Conservation (phyloP, 2,329 filamentous ascomycete species). For the Fusarium bactridioides region DNA sequence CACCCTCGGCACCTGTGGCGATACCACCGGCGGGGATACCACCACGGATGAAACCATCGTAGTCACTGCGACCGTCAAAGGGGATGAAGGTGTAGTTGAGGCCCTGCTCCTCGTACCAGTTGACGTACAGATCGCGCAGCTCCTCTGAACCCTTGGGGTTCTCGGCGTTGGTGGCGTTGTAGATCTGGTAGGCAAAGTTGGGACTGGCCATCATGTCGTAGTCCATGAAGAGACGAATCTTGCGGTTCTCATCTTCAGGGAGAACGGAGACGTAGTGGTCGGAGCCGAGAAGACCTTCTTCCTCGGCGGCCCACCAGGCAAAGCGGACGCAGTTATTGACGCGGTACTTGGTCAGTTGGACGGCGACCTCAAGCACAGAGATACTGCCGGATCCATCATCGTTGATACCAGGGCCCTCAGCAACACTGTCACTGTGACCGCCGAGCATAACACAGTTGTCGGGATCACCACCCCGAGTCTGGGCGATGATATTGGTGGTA, state of each 20-base stretch:
- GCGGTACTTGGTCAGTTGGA: conserved; percentile 62
- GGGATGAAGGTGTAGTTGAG: conserved; percentile 74
- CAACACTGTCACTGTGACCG: conserved; percentile 69
- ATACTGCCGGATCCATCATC: conserved; percentile 76
- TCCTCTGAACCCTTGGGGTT: conserved; percentile 77
- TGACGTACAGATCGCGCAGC: conserved; percentile 71
- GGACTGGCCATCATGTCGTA: conserved; percentile 75
- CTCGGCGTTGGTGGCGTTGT: conserved; percentile 73
- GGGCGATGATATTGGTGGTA: conserved; percentile 69
- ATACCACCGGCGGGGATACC: conserved; percentile 79
- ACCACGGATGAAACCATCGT: conserved; percentile 76
- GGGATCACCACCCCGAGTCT: conserved; percentile 66
- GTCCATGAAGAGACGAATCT: conserved; percentile 73
- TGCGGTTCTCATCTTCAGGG: conserved; percentile 64
- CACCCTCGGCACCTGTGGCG: conserved; percentile 78
- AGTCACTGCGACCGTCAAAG: conserved; percentile 83
- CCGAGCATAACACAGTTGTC: conserved; percentile 73
- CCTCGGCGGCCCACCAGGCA: conserved; percentile 73
- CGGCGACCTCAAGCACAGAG: conserved; percentile 68
- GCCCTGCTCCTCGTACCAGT: conserved; percentile 69
- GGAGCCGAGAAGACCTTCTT: conserved; percentile 71
- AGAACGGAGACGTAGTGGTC: conserved; percentile 67
- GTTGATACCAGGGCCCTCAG: conserved; percentile 76
- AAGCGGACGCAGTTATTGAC: conserved; percentile 73
- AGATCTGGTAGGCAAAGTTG: conserved; percentile 74